These are phyloP conservation scores for Meripilus lineatus DNA, from an alignment of 1,284 basidiomycete genomes.

Conservation along the genomic window DNA sequence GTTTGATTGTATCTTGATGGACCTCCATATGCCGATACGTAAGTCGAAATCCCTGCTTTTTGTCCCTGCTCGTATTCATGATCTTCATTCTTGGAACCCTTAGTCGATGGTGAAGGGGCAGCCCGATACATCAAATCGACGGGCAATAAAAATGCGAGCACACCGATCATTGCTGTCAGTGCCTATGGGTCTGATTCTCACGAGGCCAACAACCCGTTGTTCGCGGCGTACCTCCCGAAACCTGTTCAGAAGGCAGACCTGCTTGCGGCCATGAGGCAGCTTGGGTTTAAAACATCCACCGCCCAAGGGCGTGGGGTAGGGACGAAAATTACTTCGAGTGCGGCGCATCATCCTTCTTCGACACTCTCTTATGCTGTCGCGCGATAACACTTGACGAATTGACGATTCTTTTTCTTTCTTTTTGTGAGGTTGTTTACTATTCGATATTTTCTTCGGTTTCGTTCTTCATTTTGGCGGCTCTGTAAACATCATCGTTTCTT, in stretches of 20 bases:
- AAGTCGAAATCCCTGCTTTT: constrained; percentile 31
- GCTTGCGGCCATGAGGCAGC: constrained; percentile 71
- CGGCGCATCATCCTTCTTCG: constrained; percentile 7
- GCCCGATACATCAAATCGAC: constrained; percentile 93
- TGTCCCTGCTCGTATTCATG: constrained; percentile 14
- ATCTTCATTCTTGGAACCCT: constrained; percentile 7
- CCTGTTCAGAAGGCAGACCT: constrained; percentile 86
- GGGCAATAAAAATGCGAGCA: constrained; percentile 85
- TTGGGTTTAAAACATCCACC: constrained; percentile 88
- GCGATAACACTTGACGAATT: constrained; percentile 20
- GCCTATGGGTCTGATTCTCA: constrained; percentile 69
- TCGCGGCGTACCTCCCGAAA: constrained; percentile 83
- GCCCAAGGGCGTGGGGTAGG: constrained; percentile 33
- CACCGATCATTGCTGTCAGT: constrained; percentile 90
- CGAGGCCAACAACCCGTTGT: constrained; percentile 72
- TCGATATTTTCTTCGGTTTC: constrained; percentile 23
- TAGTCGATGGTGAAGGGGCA: constrained; percentile 89
- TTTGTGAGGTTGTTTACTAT: constrained; percentile 19
- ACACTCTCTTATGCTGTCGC: constrained; percentile 1
- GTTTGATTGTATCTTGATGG: constrained; percentile 88
- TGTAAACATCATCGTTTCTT: too few species aligned
- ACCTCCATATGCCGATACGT: constrained; percentile 86
- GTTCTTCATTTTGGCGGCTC: constrained; percentile 22
- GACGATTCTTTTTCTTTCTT: constrained; percentile 7
- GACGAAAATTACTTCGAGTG: constrained; percentile 33